Conservation (phyloP, 192 early-diverging fungal species). For the Linnemannia elongata region DNA sequence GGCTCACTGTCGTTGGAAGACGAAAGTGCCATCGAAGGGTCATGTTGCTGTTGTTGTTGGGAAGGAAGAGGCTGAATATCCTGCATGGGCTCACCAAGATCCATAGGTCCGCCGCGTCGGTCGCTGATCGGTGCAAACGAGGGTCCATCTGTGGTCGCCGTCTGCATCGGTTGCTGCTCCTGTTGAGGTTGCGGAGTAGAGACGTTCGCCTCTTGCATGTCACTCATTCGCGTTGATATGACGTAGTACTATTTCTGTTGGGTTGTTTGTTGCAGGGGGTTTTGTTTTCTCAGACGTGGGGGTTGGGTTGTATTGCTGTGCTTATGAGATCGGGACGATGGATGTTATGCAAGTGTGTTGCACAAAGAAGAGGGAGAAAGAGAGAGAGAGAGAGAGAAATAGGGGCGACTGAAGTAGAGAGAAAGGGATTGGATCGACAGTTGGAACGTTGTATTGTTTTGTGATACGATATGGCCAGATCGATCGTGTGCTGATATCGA, state of each 20-base stretch:
- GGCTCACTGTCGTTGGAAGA: not conserved
- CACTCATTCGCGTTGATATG: not conserved
- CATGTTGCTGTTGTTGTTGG: not conserved
- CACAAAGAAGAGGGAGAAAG: too few relatives aligned
- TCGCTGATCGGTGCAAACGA: not conserved
- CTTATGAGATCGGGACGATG: too few relatives aligned
- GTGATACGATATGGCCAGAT: not conserved
- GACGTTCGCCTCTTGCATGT: not conserved
- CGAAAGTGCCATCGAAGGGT: not conserved
- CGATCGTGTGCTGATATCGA: not conserved
- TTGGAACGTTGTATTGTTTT: not conserved
- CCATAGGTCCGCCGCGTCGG: constrained; percentile 11
- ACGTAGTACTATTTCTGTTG: not conserved
- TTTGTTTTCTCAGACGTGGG: too few relatives aligned
- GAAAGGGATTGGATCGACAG: not conserved
- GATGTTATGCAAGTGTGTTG: too few relatives aligned
- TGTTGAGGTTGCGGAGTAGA: not conserved
- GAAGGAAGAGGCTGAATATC: not conserved
- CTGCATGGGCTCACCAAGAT: not conserved
- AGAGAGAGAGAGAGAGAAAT: not conserved
- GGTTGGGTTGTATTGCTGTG: too few relatives aligned
- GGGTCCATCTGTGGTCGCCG: not conserved
- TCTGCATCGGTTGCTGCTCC: not conserved
- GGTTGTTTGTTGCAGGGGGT: not conserved
- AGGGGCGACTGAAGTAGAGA: not conserved